phyloP scores from a whole-genome alignment of 2,329 filamentous ascomycete genomes.

The Ophiostoma triangulosporum region DNA sequence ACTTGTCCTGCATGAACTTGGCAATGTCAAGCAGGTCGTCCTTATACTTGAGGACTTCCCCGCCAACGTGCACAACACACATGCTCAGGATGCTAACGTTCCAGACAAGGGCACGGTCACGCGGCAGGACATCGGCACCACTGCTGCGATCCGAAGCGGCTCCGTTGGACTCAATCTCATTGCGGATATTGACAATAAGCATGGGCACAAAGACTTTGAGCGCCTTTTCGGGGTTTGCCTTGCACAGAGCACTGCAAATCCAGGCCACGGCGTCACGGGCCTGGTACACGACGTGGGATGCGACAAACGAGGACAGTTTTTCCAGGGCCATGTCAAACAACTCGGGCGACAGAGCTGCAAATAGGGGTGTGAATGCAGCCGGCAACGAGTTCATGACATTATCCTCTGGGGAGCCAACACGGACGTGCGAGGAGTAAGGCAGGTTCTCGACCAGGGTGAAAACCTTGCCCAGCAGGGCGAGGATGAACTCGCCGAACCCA shows the following conservation, averaged over 20 bases:
- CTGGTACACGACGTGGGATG: slow-evolving; percentile 91
- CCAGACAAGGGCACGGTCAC: slow-evolving; percentile 90
- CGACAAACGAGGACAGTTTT: slow-evolving; percentile 84
- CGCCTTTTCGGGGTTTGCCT: slow-evolving; percentile 87
- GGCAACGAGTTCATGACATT: slow-evolving; percentile 93
- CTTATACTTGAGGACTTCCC: slow-evolving; percentile 78
- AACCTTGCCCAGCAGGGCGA: slow-evolving; percentile 81
- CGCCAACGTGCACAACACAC: slow-evolving; percentile 92
- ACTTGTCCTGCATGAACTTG: slow-evolving; percentile 91
- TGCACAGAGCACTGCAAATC: slow-evolving; percentile 92
- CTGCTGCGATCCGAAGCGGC: slow-evolving; percentile 90
- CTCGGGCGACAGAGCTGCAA: slow-evolving; percentile 82
- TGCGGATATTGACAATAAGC: slow-evolving; percentile 80
- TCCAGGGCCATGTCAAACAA: slow-evolving; percentile 85
- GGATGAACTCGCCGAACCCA: slow-evolving; percentile 82
- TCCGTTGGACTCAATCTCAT: slow-evolving; percentile 92
- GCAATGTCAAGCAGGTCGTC: slow-evolving; percentile 83
- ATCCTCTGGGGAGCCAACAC: slow-evolving; percentile 86
- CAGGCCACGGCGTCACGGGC: slow-evolving; percentile 97
- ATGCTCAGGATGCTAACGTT: slow-evolving; percentile 94
- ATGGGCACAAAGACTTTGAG: slow-evolving; percentile 83
- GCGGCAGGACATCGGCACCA: slow-evolving; percentile 81
- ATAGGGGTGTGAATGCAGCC: slow-evolving; percentile 77
- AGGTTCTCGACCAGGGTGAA: slow-evolving; percentile 93
- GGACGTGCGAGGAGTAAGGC: slow-evolving; percentile 75